A percentile compares a stretch with the other conserved stretches of the same genome.
Evolutionary conservation across 225 moss, liverwort and hornwort genomes (phyloP).

Genomic region (Ulota crispa): DNA sequence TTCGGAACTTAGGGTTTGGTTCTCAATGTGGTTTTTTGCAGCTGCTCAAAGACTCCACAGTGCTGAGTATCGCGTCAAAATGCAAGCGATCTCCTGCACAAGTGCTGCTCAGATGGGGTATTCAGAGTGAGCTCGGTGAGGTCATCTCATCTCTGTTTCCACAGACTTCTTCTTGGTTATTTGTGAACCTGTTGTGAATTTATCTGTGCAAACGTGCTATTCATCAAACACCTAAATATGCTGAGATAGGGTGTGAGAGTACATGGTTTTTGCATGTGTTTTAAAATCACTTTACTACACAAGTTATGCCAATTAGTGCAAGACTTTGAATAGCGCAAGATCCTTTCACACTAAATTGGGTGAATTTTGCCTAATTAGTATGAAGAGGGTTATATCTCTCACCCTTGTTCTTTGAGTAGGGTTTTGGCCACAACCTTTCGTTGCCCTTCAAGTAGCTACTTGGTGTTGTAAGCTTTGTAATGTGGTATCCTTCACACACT

Average conservation of each 20-base stretch:
- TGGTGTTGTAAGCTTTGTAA: too few species aligned
- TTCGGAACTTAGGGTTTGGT: background rate
- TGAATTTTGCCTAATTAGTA: too few species aligned
- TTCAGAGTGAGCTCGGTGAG: constrained; percentile 71
- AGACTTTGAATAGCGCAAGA: too few species aligned
- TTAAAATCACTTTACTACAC: background rate
- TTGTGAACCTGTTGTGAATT: background rate
- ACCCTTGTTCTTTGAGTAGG: too few species aligned
- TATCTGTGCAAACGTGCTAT: background rate
- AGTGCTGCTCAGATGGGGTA: constrained; percentile 88
- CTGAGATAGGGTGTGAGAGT: background rate
- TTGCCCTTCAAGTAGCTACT: too few species aligned
- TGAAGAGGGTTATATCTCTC: too few species aligned
- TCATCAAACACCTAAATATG: background rate
- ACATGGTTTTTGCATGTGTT: background rate
- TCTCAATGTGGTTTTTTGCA: constrained; percentile 22
- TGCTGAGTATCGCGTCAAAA: constrained; percentile 55
- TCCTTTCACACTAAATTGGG: too few species aligned
- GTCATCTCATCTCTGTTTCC: background rate
- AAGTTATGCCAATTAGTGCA: too few species aligned
- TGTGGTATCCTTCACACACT: too few species aligned
- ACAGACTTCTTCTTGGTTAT: background rate
- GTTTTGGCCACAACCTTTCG: too few species aligned
- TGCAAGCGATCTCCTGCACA: constrained; percentile 65
- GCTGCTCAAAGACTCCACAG: constrained; percentile 65